Evolutionary conservation across 805 yeast genomes (phyloP).

Genomic region (Metschnikowia kunwiensis): DNA sequence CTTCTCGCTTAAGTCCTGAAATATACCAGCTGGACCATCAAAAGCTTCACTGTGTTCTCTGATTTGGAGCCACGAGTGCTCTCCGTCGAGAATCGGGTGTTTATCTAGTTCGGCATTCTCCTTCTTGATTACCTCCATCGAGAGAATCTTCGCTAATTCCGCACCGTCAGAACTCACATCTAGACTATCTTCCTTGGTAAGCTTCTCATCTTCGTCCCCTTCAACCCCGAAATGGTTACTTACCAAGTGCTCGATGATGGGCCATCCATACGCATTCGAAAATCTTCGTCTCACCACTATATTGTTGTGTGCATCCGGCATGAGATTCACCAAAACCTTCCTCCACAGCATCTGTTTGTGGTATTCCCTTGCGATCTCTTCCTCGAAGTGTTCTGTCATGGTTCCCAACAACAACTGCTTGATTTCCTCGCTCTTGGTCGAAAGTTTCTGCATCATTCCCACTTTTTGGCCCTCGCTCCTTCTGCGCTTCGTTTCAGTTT

Average conservation of each 20-base stretch:
- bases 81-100: constrained; percentile 21
- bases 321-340: constrained; percentile 78
- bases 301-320: constrained; percentile 95
- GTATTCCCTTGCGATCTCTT: constrained; percentile 84
- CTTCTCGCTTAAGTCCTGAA: constrained; percentile 61
- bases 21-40: constrained; percentile 72
- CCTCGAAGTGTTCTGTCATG: constrained; percentile 53
- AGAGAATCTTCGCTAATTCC: constrained; percentile 21
- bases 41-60: constrained; percentile 38
- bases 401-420: constrained; percentile 16
- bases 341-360: constrained; percentile 85
- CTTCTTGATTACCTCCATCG: constrained; percentile 34
- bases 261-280: constrained; percentile 95
- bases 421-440: constrained; percentile 18
- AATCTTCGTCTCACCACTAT: constrained; percentile 84
- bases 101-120: constrained; percentile 37
- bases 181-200: constrained; percentile 12
- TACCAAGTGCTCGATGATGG: constrained; percentile 79
- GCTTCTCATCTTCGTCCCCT: constrained; percentile 11
- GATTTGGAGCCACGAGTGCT: constrained; percentile 52
- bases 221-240: constrained; percentile 53
- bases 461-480: constrained; percentile 4
- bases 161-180: constrained; percentile 18
- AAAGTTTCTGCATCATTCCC: constrained; percentile 16
- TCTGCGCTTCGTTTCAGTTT: background rate